A percentile compares a stretch with the other conserved stretches of the same genome.
Evolutionary conservation across 2,329 filamentous ascomycete species (phyloP).

Genomic region (Byssochlamys sp.): DNA sequence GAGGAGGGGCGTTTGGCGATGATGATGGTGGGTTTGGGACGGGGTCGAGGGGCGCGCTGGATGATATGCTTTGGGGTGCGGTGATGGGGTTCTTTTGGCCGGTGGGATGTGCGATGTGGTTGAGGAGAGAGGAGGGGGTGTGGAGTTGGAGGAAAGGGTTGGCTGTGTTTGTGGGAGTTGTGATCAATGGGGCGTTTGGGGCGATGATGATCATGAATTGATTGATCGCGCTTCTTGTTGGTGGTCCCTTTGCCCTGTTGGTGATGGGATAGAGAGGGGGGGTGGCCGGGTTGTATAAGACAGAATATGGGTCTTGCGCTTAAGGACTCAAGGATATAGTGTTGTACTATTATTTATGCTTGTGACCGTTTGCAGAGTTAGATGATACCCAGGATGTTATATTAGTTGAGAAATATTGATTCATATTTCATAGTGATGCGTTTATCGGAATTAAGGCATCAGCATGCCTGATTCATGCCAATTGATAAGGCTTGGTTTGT

Average conservation of each 20-base stretch:
- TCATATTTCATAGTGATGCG: background rate
- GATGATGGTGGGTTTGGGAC: slow-evolving; percentile 35
- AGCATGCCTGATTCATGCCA: background rate
- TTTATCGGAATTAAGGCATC: background rate
- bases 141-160: slow-evolving; percentile 77
- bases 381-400: background rate
- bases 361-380: background rate
- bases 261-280: background rate
- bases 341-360: background rate
- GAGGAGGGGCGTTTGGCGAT: slow-evolving; percentile 28
- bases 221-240: slow-evolving; percentile 1
- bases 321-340: background rate
- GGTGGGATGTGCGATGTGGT: slow-evolving; percentile 72
- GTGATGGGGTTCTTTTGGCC: slow-evolving; percentile 94
- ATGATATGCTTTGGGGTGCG: slow-evolving; percentile 80
- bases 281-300: background rate
- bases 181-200: slow-evolving; percentile 70
- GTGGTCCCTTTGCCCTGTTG: background rate
- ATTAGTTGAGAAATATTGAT: background rate
- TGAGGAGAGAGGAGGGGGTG: slow-evolving; percentile 75
- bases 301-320: slow-evolving; percentile 1
- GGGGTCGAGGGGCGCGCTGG: slow-evolving; percentile 50
- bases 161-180: slow-evolving; percentile 74
- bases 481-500: slow-evolving; percentile 11
- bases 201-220: slow-evolving; percentile 51